These are phyloP conservation scores for Capsicum rhomboideum DNA, from an alignment of 257 asterid species.

Conservation along the genomic window DNA sequence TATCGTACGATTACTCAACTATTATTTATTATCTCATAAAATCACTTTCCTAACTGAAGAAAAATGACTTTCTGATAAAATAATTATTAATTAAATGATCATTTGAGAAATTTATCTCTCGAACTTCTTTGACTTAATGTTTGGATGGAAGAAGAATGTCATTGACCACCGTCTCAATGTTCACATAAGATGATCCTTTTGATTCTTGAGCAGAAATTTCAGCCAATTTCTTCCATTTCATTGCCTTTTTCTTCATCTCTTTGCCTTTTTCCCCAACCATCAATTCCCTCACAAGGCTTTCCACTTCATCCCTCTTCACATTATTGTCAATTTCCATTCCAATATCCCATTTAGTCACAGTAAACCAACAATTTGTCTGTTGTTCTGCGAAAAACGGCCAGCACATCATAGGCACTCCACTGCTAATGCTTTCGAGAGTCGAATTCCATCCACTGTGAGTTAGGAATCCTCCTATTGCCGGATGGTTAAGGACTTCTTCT, in stretches of 20 bases:
- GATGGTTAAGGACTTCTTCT: constrained; percentile 6
- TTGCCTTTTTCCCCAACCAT: constrained; percentile 10
- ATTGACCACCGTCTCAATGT: background rate
- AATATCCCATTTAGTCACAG: background rate
- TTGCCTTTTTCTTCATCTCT: constrained; percentile 2
- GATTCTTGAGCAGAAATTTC: background rate
- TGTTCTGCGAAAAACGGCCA: constrained; percentile 17
- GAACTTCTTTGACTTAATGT: background rate
- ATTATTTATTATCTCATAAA: too few relatives aligned
- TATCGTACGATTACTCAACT: too few relatives aligned
- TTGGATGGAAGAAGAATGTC: background rate
- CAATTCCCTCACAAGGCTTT: constrained; percentile 2
- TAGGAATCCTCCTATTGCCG: background rate
- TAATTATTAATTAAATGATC: too few relatives aligned
- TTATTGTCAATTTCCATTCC: constrained; percentile 2
- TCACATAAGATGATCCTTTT: background rate
- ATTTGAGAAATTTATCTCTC: too few relatives aligned
- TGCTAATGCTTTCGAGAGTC: background rate
- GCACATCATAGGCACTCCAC: constrained; percentile 7
- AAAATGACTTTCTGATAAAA: too few relatives aligned
- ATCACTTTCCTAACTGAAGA: too few relatives aligned
- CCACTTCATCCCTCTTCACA: constrained; percentile 1
- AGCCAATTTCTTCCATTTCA: background rate
- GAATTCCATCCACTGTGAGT: constrained; percentile 12
- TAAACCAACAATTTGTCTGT: constrained; percentile 5